phyloP scores from a whole-genome alignment of 345 rosid species.

The Hibiscus trionum region DNA sequence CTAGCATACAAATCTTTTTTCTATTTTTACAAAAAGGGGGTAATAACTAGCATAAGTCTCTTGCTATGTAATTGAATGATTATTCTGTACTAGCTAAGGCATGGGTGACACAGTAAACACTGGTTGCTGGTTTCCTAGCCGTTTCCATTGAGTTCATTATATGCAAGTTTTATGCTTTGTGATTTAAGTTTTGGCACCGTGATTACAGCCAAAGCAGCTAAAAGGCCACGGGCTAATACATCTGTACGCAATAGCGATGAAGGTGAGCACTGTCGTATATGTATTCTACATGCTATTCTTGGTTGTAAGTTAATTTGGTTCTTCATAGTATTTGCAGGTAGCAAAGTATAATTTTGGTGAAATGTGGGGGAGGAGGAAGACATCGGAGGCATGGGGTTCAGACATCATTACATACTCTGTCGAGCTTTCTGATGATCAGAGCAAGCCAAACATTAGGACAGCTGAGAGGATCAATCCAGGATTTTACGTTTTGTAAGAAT shows the following conservation, averaged over 20 bases:
- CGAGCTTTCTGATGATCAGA: neutral
- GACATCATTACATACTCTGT: neutral
- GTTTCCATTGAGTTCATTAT: neutral
- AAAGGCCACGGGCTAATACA: conserved; percentile 28
- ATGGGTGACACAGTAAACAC: neutral
- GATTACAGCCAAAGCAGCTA: conserved; percentile 50
- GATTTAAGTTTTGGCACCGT: neutral
- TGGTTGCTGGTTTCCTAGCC: neutral
- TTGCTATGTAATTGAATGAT: neutral
- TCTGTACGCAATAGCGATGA: conserved; percentile 9
- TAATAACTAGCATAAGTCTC: neutral
- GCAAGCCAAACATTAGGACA: neutral
- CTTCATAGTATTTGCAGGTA: neutral
- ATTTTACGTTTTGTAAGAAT: neutral
- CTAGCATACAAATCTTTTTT: neutral
- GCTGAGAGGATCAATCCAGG: neutral
- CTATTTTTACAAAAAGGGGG: neutral
- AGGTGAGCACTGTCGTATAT: conserved; percentile 22
- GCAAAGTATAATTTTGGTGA: neutral
- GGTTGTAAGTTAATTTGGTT: neutral
- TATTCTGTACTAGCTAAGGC: neutral
- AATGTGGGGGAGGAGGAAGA: neutral
- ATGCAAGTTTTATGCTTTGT: neutral
- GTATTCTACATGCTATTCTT: neutral
- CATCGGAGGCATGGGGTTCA: neutral